A percentile compares a stretch with the other conserved stretches of the same genome.
Evolutionary conservation across 352 stramenopile species (phyloP).

Genomic region (Phytophthora idaei): DNA sequence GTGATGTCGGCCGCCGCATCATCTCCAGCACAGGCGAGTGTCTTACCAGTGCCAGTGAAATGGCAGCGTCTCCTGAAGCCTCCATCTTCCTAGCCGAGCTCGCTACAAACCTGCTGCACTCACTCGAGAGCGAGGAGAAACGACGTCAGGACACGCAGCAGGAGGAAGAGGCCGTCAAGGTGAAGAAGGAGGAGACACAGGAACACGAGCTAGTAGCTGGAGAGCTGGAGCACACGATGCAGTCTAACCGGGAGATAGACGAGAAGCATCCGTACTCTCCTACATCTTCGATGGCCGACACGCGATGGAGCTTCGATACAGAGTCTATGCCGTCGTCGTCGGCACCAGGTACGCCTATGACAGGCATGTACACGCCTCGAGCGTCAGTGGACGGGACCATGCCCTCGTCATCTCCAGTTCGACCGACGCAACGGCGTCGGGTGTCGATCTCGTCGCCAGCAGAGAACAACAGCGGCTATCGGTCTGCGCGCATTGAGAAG

Average conservation of each 20-base stretch:
- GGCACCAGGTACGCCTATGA: slow-evolving; percentile 36
- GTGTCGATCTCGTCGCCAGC: slow-evolving; percentile 16
- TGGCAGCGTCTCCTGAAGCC: slow-evolving; percentile 69
- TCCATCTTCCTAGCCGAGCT: slow-evolving; percentile 80
- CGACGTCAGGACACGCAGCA: slow-evolving; percentile 30
- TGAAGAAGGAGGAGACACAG: slow-evolving; percentile 14
- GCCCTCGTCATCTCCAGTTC: slow-evolving; percentile 15
- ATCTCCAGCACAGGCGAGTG: slow-evolving; percentile 64
- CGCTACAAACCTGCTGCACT: slow-evolving; percentile 76
- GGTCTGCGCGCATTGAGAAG: slow-evolving; percentile 76
- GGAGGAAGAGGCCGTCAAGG: slow-evolving; percentile 7
- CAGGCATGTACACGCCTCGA: slow-evolving; percentile 20
- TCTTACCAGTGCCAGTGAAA: slow-evolving; percentile 51
- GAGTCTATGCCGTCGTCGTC: slow-evolving; percentile 54
- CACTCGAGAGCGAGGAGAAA: slow-evolving; percentile 60
- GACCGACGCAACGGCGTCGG: slow-evolving; percentile 10
- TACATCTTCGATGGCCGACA: slow-evolving; percentile 57
- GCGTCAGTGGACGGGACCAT: slow-evolving; percentile 18
- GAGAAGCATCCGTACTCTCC: slow-evolving; percentile 42
- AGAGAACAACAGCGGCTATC: slow-evolving; percentile 43
- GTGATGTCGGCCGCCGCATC: slow-evolving; percentile 54
- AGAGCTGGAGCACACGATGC: slow-evolving; percentile 13
- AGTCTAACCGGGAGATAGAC: slow-evolving; percentile 12
- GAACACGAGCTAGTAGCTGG: slow-evolving; percentile 24
- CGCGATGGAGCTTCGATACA: slow-evolving; percentile 57